Percentiles rank a stretch among this genome's conserved stretches.
These are phyloP conservation scores for Fusarium camptoceras DNA, from an alignment of 2,329 filamentous ascomycete genomes.

Conservation along the genomic window DNA sequence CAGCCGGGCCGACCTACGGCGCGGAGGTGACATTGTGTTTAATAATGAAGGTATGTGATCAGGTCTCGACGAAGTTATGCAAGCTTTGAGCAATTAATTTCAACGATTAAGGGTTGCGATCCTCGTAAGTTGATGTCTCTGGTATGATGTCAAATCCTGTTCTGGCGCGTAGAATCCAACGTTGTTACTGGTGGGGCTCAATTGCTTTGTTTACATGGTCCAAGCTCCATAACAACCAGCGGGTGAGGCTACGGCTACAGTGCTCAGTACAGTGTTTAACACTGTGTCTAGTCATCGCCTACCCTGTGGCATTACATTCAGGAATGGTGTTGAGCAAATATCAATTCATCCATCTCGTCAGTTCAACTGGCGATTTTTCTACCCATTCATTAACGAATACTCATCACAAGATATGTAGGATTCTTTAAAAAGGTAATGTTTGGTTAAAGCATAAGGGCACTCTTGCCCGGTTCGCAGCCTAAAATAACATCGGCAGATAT, in stretches of 20 bases:
- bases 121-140: slow-evolving; percentile 41
- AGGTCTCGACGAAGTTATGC: slow-evolving; percentile 25
- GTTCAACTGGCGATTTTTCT: neutral
- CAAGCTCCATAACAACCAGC: slow-evolving; percentile 45
- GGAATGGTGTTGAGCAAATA: neutral
- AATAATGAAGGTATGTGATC: slow-evolving; percentile 22
- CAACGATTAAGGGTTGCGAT: slow-evolving; percentile 42
- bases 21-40: slow-evolving; percentile 55
- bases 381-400: neutral
- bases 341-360: neutral
- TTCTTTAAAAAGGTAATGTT: neutral
- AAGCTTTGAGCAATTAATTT: slow-evolving; percentile 37
- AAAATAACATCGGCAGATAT: neutral
- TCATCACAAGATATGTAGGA: neutral
- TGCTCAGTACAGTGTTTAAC: rapidly evolving
- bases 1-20: slow-evolving; percentile 60
- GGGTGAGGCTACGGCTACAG: slow-evolving; percentile 24
- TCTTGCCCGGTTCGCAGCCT: neutral
- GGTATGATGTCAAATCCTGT: slow-evolving; percentile 48
- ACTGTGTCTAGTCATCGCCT: slow-evolving; percentile 1
- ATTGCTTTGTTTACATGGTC: slow-evolving; percentile 48
- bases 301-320: slow-evolving; percentile 4
- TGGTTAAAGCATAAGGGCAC: neutral
- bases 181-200: slow-evolving; percentile 38
- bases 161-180: slow-evolving; percentile 40